Evolutionary conservation across 2,329 filamentous ascomycete species (phyloP).

Genomic region (Phyllosticta ampelicida): DNA sequence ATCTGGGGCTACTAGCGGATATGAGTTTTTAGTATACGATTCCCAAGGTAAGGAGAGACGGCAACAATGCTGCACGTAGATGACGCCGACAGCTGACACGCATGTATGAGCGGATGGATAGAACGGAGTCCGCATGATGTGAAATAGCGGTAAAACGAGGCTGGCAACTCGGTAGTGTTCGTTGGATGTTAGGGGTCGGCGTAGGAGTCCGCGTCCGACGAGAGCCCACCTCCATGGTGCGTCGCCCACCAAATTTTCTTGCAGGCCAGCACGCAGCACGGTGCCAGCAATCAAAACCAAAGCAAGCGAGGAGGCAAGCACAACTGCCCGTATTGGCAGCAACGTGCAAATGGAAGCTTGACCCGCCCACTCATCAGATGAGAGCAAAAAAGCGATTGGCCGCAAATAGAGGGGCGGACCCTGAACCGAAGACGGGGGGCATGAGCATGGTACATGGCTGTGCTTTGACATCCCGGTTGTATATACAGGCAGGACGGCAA

Average conservation of each 20-base stretch:
- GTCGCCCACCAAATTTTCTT: background rate
- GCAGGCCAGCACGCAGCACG: background rate
- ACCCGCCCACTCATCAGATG: no score
- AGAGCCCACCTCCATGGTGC: background rate
- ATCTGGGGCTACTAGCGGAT: background rate
- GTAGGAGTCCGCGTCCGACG: background rate
- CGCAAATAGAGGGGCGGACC: background rate
- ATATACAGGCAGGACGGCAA: background rate
- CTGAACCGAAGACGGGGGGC: background rate
- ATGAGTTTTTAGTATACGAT: background rate
- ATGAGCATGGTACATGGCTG: background rate
- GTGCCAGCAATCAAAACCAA: background rate
- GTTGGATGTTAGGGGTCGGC: background rate
- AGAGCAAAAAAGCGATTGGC: background rate
- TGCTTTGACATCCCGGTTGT: background rate
- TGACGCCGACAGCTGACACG: background rate
- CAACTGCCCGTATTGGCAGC: no score
- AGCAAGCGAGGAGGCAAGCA: background rate
- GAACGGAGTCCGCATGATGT: background rate
- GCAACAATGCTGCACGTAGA: background rate
- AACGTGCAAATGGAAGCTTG: no score
- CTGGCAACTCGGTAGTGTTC: background rate
- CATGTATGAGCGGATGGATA: background rate
- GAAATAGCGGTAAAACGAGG: background rate
- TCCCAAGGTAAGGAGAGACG: background rate